Evolutionary conservation across 495 filamentous ascomycete genomes (phyloP), one percentile per base, ranked within the genome.

Genomic region (Annulohypoxylon stygium): DNA sequence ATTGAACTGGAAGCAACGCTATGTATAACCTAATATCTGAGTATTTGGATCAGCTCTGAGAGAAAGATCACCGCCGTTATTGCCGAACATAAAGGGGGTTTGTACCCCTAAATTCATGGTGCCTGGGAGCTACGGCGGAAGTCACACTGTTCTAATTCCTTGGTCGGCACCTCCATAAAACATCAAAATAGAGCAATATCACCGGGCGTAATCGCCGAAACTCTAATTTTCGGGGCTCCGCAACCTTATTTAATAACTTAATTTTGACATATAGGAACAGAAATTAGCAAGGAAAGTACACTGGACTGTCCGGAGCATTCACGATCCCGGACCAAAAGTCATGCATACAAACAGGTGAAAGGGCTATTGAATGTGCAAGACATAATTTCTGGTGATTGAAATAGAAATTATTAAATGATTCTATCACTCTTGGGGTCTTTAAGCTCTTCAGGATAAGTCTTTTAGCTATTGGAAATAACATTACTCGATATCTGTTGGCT

Each of bases 161-260:
- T 12, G 9, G 12, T 41, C 39, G 11, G 7, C 39, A 14, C 12
- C n/a, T 16, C 14, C 16, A 45, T n/a, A 16, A 45, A 16, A 45
- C 16, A 3, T 16, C 7, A 10, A 45, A 16, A 45, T n/a, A n/a
- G 41, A n/a, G 41, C 41, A 45, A 45, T 12, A 45, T 12, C 41
- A n/a, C n/a, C n/a, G 41, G 14, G 14, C 14, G 41, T 45, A 7
- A 16, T 7, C 41, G 41, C 41, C 41, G 41, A 45, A 45, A 45
- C 41, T 45, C n/a, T 45, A 45, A 45, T 45, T 45, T 45, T 45
- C 41, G 37, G 37, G 37, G 37, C 3, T 41, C 37, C 37, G 37
- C 10, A 41, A 41, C 37, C 10, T 12, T 41, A 41, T 41, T 41
- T 41, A 12, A 41, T 12, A 10, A 41, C 37, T 41, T 41, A 23